Evolutionary conservation across 345 rosid species (phyloP), one percentile per base, ranked within the genome.

Genomic region (Moricandia moricandioides): DNA sequence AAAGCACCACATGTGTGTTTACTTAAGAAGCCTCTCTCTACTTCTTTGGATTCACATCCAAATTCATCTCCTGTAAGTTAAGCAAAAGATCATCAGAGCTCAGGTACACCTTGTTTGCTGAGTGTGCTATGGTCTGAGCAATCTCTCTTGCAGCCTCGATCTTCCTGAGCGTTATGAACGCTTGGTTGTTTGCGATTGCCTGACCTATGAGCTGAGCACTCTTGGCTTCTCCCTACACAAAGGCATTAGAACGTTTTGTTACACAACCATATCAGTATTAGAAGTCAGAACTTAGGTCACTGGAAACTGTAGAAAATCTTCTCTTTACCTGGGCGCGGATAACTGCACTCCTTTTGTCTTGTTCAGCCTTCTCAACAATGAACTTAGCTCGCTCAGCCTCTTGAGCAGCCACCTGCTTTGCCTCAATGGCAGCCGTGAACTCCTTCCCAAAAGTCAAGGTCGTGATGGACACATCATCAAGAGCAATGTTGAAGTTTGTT

Each of bases 381-480:
- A 89, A 94, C 78, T 94, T 94, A 27, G 97, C 98, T 67, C 96
- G 81, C 83, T 91, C 96, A 62, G 96, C 97, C 62, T 94, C 98
- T 79, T 91, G 98, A 35, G 96, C 98, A 0, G 96, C 97, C 71
- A 94, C 98, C 74, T 91, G 95, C 67, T 91, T 91, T 13, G 97
- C 91, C 79, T 94, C 97, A 62, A 91, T 94, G 43, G 97, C 98
- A 83, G 95, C 91, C 0, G 97, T 94, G 72, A 88, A 94, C 86
- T 94, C 97, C 80, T 80, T 94, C 62, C 96, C 97, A 58, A 94
- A 94, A 12, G 97, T 91, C 67, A 94, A 84, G 84, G 76, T 84
- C 0, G 96, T 93, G 66, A 91, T 88, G 78, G 98, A 91, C 18
- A 91, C 98, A 78, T 94, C 98, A 65, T 94, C 97, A 89, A 91